Evolutionary conservation across 805 yeast genomes (phyloP).

Genomic region (Candida gorgasii): DNA sequence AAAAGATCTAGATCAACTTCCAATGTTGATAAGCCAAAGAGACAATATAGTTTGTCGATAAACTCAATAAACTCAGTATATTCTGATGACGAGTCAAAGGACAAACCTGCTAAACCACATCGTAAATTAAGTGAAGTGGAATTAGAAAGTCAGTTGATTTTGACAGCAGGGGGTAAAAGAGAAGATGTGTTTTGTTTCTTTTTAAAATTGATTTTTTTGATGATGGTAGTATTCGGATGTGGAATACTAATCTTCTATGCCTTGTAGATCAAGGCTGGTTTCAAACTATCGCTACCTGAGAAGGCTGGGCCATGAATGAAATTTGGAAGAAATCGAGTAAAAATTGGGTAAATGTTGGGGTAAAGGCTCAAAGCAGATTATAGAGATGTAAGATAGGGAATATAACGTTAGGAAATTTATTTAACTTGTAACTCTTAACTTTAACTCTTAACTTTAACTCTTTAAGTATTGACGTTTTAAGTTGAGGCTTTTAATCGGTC

Average conservation of each 20-base stretch:
- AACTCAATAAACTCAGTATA: slow-evolving; percentile 13
- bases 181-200: slow-evolving; percentile 35
- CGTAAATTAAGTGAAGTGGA: slow-evolving; percentile 32
- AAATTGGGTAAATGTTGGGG: too few relatives aligned
- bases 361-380: slow-evolving; percentile 1
- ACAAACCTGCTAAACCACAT: slow-evolving; percentile 20
- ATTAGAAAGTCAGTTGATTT: slow-evolving; percentile 37
- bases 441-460: too few relatives aligned
- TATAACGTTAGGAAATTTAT: neutral
- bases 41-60: slow-evolving; percentile 15
- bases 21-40: slow-evolving; percentile 11
- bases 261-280: slow-evolving; percentile 19
- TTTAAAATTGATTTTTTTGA: slow-evolving; percentile 29
- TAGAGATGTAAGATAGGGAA: slow-evolving; percentile 2
- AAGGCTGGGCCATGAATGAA: neutral
- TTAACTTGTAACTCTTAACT: too few relatives aligned
- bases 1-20: slow-evolving; percentile 16
- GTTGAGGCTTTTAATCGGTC: too few relatives aligned
- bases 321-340: too few relatives aligned
- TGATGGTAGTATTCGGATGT: slow-evolving; percentile 31
- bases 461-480: too few relatives aligned
- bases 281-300: too few relatives aligned
- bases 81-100: slow-evolving; percentile 11
- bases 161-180: slow-evolving; percentile 39
- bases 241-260: slow-evolving; percentile 39